Conservation (phyloP, 352 stramenopile genomes). For the Globisporangium polare region DNA sequence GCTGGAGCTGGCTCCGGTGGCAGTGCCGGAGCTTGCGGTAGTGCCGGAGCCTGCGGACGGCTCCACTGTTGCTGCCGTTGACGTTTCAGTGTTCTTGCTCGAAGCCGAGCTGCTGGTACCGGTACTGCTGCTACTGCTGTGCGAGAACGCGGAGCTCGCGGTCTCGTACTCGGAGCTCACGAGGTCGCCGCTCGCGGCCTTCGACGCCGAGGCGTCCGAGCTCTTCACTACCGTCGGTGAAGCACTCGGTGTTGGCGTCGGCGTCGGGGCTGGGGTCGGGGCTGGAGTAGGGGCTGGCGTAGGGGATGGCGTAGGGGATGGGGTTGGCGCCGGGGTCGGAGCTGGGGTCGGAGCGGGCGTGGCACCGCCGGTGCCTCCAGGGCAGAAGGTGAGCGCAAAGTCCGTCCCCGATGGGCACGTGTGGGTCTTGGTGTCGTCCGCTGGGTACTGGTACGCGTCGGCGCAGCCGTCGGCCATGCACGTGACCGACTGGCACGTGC, state of each 20-base stretch:
- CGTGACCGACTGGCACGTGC: slow-evolving; percentile 38
- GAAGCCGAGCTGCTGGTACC: not conserved
- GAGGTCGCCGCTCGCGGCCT: not conserved
- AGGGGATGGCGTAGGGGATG: slow-evolving; percentile 18
- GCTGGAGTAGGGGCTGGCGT: slow-evolving; percentile 22
- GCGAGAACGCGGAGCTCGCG: not conserved
- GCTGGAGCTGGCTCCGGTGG: not conserved
- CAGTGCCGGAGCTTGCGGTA: not conserved
- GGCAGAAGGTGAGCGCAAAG: slow-evolving; percentile 72
- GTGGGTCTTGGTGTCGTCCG: slow-evolving; percentile 59
- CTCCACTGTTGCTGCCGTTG: slow-evolving; percentile 18
- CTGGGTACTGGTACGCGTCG: slow-evolving; percentile 58
- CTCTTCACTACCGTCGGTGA: slow-evolving; percentile 23
- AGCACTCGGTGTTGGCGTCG: slow-evolving; percentile 12
- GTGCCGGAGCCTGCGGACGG: slow-evolving; percentile 13
- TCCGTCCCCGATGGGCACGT: slow-evolving; percentile 45
- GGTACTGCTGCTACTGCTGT: slow-evolving; percentile 8
- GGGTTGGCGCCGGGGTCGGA: slow-evolving; percentile 17
- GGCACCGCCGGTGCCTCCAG: slow-evolving; percentile 29
- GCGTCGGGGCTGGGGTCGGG: slow-evolving; percentile 16
- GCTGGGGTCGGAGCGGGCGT: slow-evolving; percentile 19
- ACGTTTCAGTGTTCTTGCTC: not conserved
- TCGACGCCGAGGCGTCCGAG: slow-evolving; percentile 11
- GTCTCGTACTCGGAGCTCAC: slow-evolving; percentile 2
- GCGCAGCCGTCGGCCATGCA: slow-evolving; percentile 47